phyloP scores from a whole-genome alignment of 305 asterid genomes.

The Fraxinus dipetala region DNA sequence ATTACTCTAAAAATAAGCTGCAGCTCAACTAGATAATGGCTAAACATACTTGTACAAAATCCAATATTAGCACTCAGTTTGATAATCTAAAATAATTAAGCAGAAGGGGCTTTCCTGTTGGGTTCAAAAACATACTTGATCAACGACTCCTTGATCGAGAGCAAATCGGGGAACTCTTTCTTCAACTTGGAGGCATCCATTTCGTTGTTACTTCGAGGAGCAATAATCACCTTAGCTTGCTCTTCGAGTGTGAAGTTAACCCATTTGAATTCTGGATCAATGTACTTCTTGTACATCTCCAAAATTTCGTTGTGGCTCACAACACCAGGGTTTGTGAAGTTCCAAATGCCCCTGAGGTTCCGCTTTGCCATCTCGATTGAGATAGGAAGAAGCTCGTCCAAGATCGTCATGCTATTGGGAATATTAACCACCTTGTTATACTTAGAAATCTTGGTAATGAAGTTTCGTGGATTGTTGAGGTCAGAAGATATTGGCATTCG shows the following conservation, averaged over 20 bases:
- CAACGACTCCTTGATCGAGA: conserved; percentile 78
- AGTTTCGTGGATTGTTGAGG: conserved; percentile 82
- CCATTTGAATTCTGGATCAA: conserved; percentile 58
- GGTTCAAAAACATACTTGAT: conserved; percentile 79
- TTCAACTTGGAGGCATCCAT: conserved; percentile 84
- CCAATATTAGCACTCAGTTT: not conserved
- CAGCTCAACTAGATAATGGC: not conserved
- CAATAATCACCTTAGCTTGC: conserved; percentile 92
- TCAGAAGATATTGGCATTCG: conserved; percentile 86
- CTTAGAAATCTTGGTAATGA: conserved; percentile 84
- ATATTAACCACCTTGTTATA: conserved; percentile 83
- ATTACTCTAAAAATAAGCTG: not conserved
- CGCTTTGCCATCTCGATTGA: conserved; percentile 95
- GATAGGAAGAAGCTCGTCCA: conserved; percentile 93
- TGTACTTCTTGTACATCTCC: conserved; percentile 80
- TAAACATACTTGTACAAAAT: not conserved
- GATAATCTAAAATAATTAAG: conserved; percentile 18
- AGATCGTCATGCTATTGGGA: conserved; percentile 93
- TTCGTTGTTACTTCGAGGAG: conserved; percentile 83
- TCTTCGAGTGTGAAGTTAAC: conserved; percentile 84
- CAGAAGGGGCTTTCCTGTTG: conserved; percentile 61
- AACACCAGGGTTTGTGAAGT: conserved; percentile 90
- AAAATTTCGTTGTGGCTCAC: conserved; percentile 86
- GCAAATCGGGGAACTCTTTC: conserved; percentile 77
- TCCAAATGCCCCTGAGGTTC: conserved; percentile 86